Conservation (phyloP, 306 rosid species). For the Rosa chinensis region DNA sequence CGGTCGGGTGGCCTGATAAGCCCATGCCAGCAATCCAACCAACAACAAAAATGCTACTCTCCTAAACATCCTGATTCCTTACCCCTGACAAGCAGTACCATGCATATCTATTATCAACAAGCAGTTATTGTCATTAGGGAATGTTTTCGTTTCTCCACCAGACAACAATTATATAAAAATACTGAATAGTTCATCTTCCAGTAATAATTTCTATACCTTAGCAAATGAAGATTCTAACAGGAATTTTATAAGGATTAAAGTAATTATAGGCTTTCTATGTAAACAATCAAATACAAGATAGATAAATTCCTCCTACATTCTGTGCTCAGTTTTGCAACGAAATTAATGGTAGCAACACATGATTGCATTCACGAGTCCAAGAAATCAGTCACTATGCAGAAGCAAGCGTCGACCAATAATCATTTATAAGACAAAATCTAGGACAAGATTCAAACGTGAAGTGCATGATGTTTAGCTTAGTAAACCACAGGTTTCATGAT, state of each 20-base stretch:
- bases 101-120: too few relatives aligned
- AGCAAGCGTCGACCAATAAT: not conserved
- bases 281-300: not conserved
- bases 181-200: not conserved
- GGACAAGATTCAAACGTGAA: not conserved
- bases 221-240: not conserved
- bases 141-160: not conserved
- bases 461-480: not conserved
- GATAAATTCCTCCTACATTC: not conserved
- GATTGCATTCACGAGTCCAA: not conserved
- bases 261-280: not conserved
- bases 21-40: slow-evolving; percentile 34
- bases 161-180: not conserved
- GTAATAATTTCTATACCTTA: not conserved
- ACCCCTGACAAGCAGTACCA: slow-evolving; percentile 2
- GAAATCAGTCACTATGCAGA: too few relatives aligned
- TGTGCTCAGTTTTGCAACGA: not conserved
- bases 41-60: slow-evolving; percentile 17
- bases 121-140: not conserved
- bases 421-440: not conserved
- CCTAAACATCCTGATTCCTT: slow-evolving; percentile 15
- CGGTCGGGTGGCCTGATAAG: slow-evolving; percentile 31
- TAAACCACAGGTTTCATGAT: too few relatives aligned
- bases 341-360: not conserved
- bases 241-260: not conserved